phyloP scores from a whole-genome alignment of 352 stramenopile genomes.

The Pythium rhizo-oryzae region DNA sequence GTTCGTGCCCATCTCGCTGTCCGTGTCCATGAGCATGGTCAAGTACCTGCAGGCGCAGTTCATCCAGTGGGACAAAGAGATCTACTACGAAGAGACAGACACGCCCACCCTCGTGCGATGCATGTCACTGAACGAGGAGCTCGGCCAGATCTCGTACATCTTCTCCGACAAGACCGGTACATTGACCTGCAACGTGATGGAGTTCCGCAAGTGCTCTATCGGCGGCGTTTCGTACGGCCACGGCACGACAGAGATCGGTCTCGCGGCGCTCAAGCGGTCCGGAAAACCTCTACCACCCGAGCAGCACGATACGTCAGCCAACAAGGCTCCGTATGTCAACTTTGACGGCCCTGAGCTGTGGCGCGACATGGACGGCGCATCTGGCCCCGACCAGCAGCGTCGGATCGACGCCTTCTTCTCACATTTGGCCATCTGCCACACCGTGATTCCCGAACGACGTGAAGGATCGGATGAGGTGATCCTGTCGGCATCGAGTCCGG shows the following conservation, averaged over 20 bases:
- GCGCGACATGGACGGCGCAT: slow-evolving; percentile 63
- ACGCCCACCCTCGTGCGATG: slow-evolving; percentile 91
- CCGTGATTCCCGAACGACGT: no score
- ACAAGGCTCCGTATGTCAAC: slow-evolving; percentile 69
- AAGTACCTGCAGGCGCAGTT: slow-evolving; percentile 95
- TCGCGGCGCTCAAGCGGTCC: slow-evolving; percentile 62
- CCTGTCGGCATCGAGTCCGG: slow-evolving; percentile 81
- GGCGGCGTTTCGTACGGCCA: slow-evolving; percentile 88
- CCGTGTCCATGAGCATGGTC: slow-evolving; percentile 96
- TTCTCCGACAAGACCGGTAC: slow-evolving; percentile 99
- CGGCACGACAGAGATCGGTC: slow-evolving; percentile 82
- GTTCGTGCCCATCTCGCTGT: slow-evolving; percentile 98
- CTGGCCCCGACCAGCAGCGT: no score
- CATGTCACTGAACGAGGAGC: slow-evolving; percentile 94
- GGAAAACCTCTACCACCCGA: slow-evolving; percentile 57
- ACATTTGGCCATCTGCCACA: no score
- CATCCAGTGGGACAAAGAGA: slow-evolving; percentile 94
- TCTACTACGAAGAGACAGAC: slow-evolving; percentile 92
- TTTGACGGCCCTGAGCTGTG: slow-evolving; percentile 74
- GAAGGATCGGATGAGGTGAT: no score
- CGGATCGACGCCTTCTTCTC: no score
- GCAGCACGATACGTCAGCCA: slow-evolving; percentile 22
- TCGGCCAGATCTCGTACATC: slow-evolving; percentile 98
- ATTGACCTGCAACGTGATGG: slow-evolving; percentile 99
- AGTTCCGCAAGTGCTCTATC: slow-evolving; percentile 95